Conservation (phyloP, 495 filamentous ascomycete genomes). For the Aspergillus mulundensis region DNA sequence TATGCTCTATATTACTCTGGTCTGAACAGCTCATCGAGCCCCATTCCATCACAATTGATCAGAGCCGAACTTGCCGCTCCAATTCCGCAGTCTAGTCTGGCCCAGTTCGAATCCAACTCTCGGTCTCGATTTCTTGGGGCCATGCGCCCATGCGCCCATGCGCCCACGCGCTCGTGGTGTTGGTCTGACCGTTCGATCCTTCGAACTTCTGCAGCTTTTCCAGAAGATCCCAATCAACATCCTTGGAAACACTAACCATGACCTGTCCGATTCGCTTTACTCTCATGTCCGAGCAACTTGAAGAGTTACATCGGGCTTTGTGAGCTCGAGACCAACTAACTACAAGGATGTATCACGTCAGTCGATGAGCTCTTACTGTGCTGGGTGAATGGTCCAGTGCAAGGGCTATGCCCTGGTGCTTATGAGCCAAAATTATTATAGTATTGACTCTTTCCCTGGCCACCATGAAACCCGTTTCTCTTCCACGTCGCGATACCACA, state of each 20-base stretch:
- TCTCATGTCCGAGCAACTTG: background rate
- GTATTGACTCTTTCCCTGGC: too few species aligned
- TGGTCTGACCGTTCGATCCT: background rate
- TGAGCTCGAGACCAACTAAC: too few species aligned
- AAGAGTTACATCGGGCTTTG: background rate
- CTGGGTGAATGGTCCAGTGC: too few species aligned
- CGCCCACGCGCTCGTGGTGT: background rate
- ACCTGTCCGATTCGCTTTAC: background rate
- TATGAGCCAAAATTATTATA: too few species aligned
- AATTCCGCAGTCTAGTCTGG: background rate
- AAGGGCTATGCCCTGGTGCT: too few species aligned
- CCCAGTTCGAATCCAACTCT: background rate
- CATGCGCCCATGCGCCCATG: background rate
- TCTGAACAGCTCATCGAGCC: too few species aligned
- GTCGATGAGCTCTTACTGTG: too few species aligned
- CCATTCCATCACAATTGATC: background rate
- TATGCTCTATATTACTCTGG: too few species aligned
- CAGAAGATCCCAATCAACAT: background rate
- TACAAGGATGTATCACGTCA: too few species aligned
- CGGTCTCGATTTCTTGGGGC: background rate
- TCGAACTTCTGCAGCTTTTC: constrained; percentile 2
- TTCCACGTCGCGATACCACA: too few species aligned
- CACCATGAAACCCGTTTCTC: too few species aligned
- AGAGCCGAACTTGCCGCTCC: background rate
- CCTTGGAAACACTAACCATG: background rate